Base-by-base conservation (phyloP, 176 grass and related monocot genomes). In the Elaeis guineensis region DNA sequence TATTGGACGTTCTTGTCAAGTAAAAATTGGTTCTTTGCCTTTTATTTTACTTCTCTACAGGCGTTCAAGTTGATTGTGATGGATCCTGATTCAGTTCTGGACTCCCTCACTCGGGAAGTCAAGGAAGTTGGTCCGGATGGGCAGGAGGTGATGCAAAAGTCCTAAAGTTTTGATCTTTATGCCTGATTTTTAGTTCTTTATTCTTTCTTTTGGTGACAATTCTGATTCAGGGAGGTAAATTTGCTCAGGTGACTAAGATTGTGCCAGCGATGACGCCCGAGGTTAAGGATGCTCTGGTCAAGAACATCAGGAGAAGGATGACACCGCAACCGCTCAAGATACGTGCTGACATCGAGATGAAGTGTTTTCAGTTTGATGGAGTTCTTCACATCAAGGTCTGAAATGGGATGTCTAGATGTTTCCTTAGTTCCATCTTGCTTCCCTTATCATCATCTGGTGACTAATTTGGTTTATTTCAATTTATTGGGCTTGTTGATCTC, bases 271-370 rank as follows among this genome's bases (percentile, higher is more conserved):
- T 89, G 29, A 86, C 78, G 0, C 69, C 75, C 15, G 89, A 95
- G 61, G 79, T 89, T 39, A 95, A 95, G 78, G 89, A 95, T 71
- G 58, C 89, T 4, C 52, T 95, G 32, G 81, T 95, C 17, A 85
- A 89, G 65, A 95, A 95, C 54, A 95, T 95, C 29, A 79, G 85
- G 69, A 75, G 89, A 56, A 89, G 89, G 57, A 95, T 95, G 89
- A 95, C 89, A 25, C 89, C 89, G 0, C 89, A 95, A 25, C 89
- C 89, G 26, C 76, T 95, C 8, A 95, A 95, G 79, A 95, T 95
- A 23, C 90, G 90, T 66, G 85, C 85, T 56, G 90, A 95, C 48
- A 66, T 95, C 0, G 85, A 95, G 73, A 95, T 95, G 77, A 95
- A 84, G 61, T 95, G 90, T 60, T 95, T 85, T 61, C 90, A 95